phyloP scores from a whole-genome alignment of 2,329 filamentous ascomycete species.

The Metarhizium anisopliae region DNA sequence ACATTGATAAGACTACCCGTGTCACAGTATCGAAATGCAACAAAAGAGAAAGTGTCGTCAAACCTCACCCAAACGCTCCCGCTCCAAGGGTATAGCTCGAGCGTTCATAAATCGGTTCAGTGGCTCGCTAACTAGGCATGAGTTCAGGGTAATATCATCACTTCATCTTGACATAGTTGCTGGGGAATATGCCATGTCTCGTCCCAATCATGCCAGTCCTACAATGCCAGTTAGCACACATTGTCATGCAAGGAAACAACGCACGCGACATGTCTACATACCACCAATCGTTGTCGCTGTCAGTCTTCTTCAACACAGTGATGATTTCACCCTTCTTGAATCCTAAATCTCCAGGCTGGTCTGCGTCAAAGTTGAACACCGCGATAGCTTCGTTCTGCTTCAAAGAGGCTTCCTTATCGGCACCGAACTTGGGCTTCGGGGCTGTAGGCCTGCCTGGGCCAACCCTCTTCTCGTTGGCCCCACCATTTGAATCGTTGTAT shows the following conservation, averaged over 20 bases:
- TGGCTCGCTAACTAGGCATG: neutral
- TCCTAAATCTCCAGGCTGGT: conserved; percentile 82
- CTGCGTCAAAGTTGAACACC: conserved; percentile 87
- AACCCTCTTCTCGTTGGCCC: conserved; percentile 26
- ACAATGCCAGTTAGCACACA: conserved; percentile 1
- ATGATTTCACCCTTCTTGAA: conserved; percentile 98
- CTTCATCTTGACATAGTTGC: conserved; percentile 64
- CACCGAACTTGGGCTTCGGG: conserved; percentile 75
- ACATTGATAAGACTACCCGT: neutral
- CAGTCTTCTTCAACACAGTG: conserved; percentile 87
- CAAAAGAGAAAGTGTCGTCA: neutral
- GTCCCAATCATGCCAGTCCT: conserved; percentile 85
- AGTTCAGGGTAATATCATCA: conserved; percentile 22
- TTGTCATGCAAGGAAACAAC: neutral
- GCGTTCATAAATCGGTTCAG: neutral
- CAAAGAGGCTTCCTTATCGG: conserved; percentile 41
- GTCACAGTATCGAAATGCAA: neutral
- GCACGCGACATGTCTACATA: conserved; percentile 30
- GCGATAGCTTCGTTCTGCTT: conserved; percentile 79
- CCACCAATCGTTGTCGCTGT: conserved; percentile 95
- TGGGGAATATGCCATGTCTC: conserved; percentile 87
- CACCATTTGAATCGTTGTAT: conserved; percentile 38
- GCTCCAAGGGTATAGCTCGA: neutral
- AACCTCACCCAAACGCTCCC: neutral
- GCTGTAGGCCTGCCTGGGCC: conserved; percentile 74